A percentile compares a stretch with the other conserved stretches of the same genome.
phyloP scores from a whole-genome alignment of 1,284 basidiomycete genomes.

The Cryptococcus jaspeensis region DNA sequence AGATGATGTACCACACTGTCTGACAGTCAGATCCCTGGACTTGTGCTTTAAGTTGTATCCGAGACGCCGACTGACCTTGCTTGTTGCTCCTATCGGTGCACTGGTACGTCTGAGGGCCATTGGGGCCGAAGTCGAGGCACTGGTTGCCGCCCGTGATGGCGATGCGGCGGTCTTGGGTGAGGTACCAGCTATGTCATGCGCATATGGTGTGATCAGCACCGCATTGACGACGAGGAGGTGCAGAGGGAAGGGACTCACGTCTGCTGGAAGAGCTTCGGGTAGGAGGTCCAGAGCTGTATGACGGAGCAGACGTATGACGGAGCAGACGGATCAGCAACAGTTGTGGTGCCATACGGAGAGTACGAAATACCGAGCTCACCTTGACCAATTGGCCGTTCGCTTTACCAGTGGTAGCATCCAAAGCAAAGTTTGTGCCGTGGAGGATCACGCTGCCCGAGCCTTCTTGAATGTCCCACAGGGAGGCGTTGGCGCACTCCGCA shows the following conservation, averaged over 20 bases:
- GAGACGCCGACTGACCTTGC: slow-evolving; percentile 32
- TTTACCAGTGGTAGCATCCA: slow-evolving; percentile 27
- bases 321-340: neutral
- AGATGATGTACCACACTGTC: slow-evolving; percentile 12
- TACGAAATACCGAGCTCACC: too few species aligned
- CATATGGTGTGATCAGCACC: neutral
- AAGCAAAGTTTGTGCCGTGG: too few species aligned
- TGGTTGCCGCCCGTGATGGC: slow-evolving; percentile 37
- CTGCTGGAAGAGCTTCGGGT: slow-evolving; percentile 21
- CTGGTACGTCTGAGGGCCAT: slow-evolving; percentile 36
- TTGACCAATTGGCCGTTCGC: slow-evolving; percentile 19
- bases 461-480: slow-evolving; percentile 18
- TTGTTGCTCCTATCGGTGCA: slow-evolving; percentile 36
- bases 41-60: neutral
- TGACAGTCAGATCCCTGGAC: too few species aligned
- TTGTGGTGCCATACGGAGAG: neutral
- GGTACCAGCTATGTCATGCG: slow-evolving; percentile 18
- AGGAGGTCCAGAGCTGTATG: slow-evolving; percentile 17
- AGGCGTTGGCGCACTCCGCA: slow-evolving; percentile 6
- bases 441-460: slow-evolving; percentile 12
- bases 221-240: too few species aligned
- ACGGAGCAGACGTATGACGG: neutral
- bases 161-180: slow-evolving; percentile 34
- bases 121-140: slow-evolving; percentile 34
- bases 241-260: slow-evolving; percentile 8